Conservation (phyloP, 495 filamentous ascomycete genomes). For the Bacidia gigantensis region DNA sequence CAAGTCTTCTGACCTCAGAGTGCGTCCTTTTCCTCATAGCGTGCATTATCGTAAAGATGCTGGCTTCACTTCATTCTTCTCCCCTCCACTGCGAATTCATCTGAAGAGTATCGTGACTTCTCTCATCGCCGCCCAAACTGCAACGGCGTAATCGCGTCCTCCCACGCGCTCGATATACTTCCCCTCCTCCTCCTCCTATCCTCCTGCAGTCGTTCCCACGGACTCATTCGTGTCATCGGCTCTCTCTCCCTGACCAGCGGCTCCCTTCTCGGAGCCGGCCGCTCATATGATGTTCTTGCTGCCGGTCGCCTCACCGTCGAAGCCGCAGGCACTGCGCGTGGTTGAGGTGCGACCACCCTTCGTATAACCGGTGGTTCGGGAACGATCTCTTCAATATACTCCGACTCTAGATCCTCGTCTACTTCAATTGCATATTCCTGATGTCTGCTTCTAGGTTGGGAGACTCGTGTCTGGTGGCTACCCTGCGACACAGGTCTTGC, state of each 20-base stretch:
- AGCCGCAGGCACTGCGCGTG: not conserved
- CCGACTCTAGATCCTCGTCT: not conserved
- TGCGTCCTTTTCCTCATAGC: no score
- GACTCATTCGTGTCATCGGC: not conserved
- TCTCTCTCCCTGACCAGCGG: not conserved
- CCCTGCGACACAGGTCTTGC: not conserved
- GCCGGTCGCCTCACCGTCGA: not conserved
- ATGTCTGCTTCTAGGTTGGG: not conserved
- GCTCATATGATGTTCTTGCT: not conserved
- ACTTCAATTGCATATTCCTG: not conserved
- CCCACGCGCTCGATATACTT: not conserved
- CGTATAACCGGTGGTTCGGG: no score
- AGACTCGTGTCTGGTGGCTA: not conserved
- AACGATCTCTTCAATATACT: no score
- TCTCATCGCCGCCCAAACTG: no score
- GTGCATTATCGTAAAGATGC: no score
- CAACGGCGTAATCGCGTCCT: not conserved
- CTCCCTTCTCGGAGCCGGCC: not conserved
- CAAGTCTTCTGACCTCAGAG: no score
- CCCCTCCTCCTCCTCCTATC: not conserved
- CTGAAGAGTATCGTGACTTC: no score
- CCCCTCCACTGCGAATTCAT: no score
- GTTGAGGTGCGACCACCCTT: not conserved
- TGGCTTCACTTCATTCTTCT: no score
- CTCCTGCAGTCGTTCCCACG: not conserved